These are phyloP conservation scores for Balansia obtecta DNA, from an alignment of 2,329 filamentous ascomycete genomes.

Conservation along the genomic window DNA sequence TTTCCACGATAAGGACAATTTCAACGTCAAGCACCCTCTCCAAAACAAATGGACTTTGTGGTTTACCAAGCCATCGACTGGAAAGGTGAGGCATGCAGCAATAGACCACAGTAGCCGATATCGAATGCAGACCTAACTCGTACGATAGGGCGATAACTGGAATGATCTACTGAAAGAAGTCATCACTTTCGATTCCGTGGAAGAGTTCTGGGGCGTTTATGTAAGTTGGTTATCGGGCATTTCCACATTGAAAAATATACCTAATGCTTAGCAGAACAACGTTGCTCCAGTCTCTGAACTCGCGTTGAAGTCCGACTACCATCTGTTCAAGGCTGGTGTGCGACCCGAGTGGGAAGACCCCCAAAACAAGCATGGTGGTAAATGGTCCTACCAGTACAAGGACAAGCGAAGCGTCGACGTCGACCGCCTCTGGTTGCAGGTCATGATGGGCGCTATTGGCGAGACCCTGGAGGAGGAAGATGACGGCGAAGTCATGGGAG, in stretches of 20 bases:
- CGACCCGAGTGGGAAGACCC: conserved; percentile 97
- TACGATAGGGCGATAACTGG: conserved; percentile 85
- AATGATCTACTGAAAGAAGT: conserved; percentile 96
- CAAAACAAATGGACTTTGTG: conserved; percentile 98
- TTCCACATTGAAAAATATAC: no score
- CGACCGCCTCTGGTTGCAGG: conserved; percentile 91
- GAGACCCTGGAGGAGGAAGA: conserved; percentile 93
- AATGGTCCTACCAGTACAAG: conserved; percentile 98
- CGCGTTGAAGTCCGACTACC: conserved; percentile 96
- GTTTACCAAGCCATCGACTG: conserved; percentile 97
- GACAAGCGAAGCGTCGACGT: conserved; percentile 86
- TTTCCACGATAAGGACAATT: conserved; percentile 97
- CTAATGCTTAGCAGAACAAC: conserved; percentile 61
- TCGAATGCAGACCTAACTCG: conserved; percentile 2
- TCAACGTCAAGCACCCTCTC: conserved; percentile 97
- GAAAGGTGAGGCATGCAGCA: conserved; percentile 53
- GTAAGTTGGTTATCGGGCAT: conserved; percentile 42
- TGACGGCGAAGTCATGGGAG: conserved; percentile 97
- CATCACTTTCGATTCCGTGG: conserved; percentile 95
- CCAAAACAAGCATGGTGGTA: conserved; percentile 98
- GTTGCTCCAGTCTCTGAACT: conserved; percentile 93
- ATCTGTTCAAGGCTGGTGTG: conserved; percentile 95
- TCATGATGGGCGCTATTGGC: conserved; percentile 92
- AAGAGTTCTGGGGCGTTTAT: conserved; percentile 99
- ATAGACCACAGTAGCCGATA: background rate